Conservation (phyloP, 2,329 filamentous ascomycete species). For the Talaromyces verruculosus region DNA sequence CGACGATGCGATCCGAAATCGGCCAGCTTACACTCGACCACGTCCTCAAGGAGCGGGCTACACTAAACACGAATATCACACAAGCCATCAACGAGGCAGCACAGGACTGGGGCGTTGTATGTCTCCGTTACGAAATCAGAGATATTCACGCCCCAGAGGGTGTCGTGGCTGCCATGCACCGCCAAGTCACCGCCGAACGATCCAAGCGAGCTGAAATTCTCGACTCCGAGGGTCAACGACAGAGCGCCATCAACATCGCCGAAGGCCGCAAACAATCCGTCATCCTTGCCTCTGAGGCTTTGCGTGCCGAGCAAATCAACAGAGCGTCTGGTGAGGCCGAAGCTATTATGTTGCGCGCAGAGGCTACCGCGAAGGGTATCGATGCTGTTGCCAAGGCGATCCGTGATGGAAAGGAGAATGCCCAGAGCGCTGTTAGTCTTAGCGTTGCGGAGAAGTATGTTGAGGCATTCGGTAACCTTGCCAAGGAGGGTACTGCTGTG, state of each 20-base stretch:
- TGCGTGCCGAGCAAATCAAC: constrained; percentile 91
- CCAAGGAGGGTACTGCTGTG: constrained; percentile 91
- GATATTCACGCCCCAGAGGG: constrained; percentile 94
- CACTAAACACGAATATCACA: constrained; percentile 98
- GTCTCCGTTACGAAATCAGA: constrained; percentile 93
- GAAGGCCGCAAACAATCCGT: constrained; percentile 97
- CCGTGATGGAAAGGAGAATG: constrained; percentile 67
- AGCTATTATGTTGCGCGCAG: constrained; percentile 82
- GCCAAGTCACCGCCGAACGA: constrained; percentile 94
- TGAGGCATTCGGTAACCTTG: constrained; percentile 86
- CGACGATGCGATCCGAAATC: constrained; percentile 98
- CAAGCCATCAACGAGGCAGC: constrained; percentile 97
- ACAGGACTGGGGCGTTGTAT: constrained; percentile 94
- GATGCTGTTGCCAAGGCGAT: constrained; percentile 80
- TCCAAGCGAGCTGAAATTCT: constrained; percentile 97
- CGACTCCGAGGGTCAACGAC: constrained; percentile 93
- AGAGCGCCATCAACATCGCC: constrained; percentile 97
- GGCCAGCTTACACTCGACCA: constrained; percentile 95
- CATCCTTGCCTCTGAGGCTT: constrained; percentile 89
- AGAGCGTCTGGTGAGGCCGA: constrained; percentile 88
- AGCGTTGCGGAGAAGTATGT: constrained; percentile 97
- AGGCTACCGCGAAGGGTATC: constrained; percentile 83
- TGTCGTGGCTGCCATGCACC: constrained; percentile 96
- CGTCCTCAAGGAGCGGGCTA: constrained; percentile 93
- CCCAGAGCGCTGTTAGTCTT: constrained; percentile 80